Percentiles rank a stretch among this genome's conserved stretches.
Conservation (phyloP, 306 rosid genomes). For the Gastrolobium villosum region DNA sequence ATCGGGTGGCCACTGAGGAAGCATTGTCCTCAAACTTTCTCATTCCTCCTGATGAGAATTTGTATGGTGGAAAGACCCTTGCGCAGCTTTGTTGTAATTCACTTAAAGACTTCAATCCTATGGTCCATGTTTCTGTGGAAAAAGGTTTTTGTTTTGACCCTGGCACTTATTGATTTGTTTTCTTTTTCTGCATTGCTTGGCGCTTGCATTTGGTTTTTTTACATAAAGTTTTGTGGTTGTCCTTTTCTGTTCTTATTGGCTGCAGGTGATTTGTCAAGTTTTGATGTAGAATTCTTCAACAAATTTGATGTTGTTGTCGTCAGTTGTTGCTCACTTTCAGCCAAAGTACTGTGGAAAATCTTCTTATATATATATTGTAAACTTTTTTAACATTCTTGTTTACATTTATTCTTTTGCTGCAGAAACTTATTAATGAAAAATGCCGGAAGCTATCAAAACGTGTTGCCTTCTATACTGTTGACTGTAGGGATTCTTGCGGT, state of each 20-base stretch:
- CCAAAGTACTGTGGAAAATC: constrained; percentile 62
- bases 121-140: constrained; percentile 89
- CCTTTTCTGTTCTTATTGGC: constrained; percentile 10
- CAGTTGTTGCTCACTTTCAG: constrained; percentile 79
- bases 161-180: neutral
- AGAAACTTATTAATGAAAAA: constrained; percentile 85
- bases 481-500: constrained; percentile 94
- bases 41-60: constrained; percentile 77
- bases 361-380: neutral
- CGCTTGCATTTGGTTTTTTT: neutral
- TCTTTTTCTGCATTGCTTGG: constrained; percentile 24
- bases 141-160: constrained; percentile 62
- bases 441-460: constrained; percentile 83
- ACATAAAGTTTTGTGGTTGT: neutral
- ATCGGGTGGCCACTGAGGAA: constrained; percentile 69
- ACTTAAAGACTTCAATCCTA: constrained; percentile 92
- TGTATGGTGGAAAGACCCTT: constrained; percentile 75
- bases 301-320: constrained; percentile 86
- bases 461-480: constrained; percentile 87
- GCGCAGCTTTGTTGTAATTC: constrained; percentile 91
- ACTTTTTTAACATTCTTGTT: constrained; percentile 26
- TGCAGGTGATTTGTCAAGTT: constrained; percentile 82
- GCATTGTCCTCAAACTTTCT: constrained; percentile 79
- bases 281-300: constrained; percentile 71
- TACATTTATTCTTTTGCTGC: constrained; percentile 41